Evolutionary conservation across 2,329 filamentous ascomycete species (phyloP), one percentile per base, ranked within the genome.

Genomic region (Torrubiellomyces zombiae): DNA sequence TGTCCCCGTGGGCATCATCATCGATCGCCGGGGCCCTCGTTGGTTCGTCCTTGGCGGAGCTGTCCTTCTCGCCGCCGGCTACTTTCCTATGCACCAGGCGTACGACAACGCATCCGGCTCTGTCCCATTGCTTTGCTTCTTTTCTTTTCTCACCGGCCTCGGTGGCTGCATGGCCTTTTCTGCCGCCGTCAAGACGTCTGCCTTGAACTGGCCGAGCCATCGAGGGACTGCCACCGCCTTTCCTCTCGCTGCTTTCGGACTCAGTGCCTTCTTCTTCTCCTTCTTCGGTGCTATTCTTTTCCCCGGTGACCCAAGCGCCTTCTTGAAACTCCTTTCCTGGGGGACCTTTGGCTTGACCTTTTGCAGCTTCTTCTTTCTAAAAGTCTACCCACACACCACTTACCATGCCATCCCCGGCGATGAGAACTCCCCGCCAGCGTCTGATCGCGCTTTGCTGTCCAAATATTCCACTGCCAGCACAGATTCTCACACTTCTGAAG

Each of bases 221-320:
- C 71, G 89, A 34, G 89, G 89, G 28, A 93, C 86, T 4, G 89
- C 89, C 5, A 95, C 89, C 5, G 85, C 85, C 2, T 89, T 95
- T 39, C 86, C 89, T 5, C 54, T 95, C 28, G 81, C 89, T 28
- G 85, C 81, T 3, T 95, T 95, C 44, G 89, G 89, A 3, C 56
- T 98, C 29, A 94, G 85, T 46, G 89, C 89, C 27, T 89, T 98
- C 53, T 92, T 95, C 58, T 98, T 94, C 55, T 86, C 89, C 1
- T 63, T 75, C 3, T 53, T 91, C 17, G 80, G 82, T 13, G 69
- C 71, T 11, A 44, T 91, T 23, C 56, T 81, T 20, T 85, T 93
- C 43, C 79, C 81, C 3, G 81, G 82, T 19, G 72, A 91, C 40
- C 89, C 83, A 1, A 75, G 76, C 28, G 67, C 68, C 19, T 85